Conservation (phyloP, 1,139 yeast species). For the Torulaspora pretoriensis region DNA sequence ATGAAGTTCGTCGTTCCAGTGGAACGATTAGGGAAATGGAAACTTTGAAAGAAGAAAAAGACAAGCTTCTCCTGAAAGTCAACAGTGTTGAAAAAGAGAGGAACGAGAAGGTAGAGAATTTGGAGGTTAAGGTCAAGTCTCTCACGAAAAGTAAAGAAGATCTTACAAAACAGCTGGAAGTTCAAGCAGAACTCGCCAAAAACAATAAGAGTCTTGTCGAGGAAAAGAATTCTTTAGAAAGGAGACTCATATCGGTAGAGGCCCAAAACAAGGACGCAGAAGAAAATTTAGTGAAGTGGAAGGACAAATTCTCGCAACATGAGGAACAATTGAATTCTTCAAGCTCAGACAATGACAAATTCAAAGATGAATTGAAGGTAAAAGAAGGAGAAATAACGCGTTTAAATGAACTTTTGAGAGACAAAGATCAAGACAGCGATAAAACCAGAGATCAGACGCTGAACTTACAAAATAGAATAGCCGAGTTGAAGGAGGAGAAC, state of each 20-base stretch:
- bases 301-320: background rate
- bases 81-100: constrained; percentile 2
- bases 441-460: background rate
- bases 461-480: constrained; percentile 9
- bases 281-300: constrained; percentile 3
- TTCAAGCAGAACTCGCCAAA: constrained; percentile 2
- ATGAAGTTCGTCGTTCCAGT: background rate
- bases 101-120: background rate
- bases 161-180: constrained; percentile 2
- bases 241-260: constrained; percentile 1
- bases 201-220: background rate
- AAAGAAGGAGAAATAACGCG: constrained; percentile 1
- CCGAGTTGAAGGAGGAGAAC: constrained; percentile 15
- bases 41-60: background rate
- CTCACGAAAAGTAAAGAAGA: constrained; percentile 1
- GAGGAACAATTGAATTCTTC: constrained; percentile 6
- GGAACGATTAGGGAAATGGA: background rate
- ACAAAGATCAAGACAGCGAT: background rate
- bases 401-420: background rate
- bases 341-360: constrained; percentile 4
- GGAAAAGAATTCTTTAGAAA: constrained; percentile 4
- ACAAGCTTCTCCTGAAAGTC: background rate
- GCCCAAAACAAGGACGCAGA: constrained; percentile 1
- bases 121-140: constrained; percentile 2
- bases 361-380: constrained; percentile 2